Evolutionary conservation across 371 early-diverging fungal species (phyloP), one percentile per base, ranked within the genome.

Genomic region (Mucor ambiguus): DNA sequence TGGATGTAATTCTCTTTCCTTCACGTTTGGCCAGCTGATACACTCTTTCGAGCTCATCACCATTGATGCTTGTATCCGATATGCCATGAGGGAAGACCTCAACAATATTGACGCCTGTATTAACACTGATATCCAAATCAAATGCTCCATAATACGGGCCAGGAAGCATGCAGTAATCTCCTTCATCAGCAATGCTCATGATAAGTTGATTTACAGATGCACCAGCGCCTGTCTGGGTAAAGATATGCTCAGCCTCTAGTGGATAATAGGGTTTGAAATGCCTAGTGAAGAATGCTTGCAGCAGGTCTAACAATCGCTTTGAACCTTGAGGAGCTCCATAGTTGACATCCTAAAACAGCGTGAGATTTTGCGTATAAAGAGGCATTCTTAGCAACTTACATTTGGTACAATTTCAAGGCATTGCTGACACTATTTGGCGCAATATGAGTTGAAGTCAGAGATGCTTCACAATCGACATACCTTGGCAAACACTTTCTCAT

Each of bases 101-200:
- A 3, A 90, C 64, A 6, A 85, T 72, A 8, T 73, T 75, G 7
- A 85, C 87, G 12, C 83, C 79, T 0, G 89, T 78, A 32, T 83
- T 72, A n/a, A 71, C 69, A 54, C 71, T 63, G 30, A 90, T 72
- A 63, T 93, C 93, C 9, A 72, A 64, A 56, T 88, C 85, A 70
- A 93, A 91, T 9, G 87, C 90, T 26, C 91, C 89, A 67, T 94
- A 93, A 72, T 82, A 90, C 0, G 95, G 95, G 6, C 87, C 74
- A 10, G 85, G 85, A 20, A 93, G 84, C 62, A 95, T 64, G 28
- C 93, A 72, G 26, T 83, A 89, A 57, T 93, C 95, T 28, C 91
- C 92, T 4, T 85, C 85, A 61, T 95, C 86, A 29, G 88, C 85
- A 1, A 89, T 74, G 9, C 77, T 80, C 67, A 85, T 80, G 3